phyloP scores from a whole-genome alignment of 2,329 filamentous ascomycete species.

The Phaeophleospora eucalypticola region DNA sequence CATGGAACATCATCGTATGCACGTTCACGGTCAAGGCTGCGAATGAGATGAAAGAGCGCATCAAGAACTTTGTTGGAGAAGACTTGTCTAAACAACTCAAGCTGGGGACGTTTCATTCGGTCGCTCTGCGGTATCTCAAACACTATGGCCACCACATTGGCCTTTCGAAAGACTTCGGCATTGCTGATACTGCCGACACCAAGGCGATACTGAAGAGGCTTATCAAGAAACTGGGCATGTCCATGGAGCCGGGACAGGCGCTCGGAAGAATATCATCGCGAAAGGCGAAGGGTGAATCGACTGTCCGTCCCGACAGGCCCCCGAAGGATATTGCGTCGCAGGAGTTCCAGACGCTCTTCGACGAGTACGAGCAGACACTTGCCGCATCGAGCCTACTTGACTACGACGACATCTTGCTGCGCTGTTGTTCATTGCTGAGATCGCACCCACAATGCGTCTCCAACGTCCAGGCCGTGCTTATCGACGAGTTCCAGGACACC shows the following conservation, averaged over 20 bases:
- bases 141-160: constrained; percentile 82
- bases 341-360: constrained; percentile 64
- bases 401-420: constrained; percentile 86
- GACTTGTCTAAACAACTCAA: constrained; percentile 72
- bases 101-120: constrained; percentile 91
- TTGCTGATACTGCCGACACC: constrained; percentile 81
- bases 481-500: constrained; percentile 97
- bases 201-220: constrained; percentile 76
- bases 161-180: constrained; percentile 77
- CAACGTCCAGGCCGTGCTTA: constrained; percentile 85
- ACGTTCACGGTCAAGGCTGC: constrained; percentile 97
- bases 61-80: constrained; percentile 74
- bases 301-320: constrained; percentile 43
- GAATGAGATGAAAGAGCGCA: constrained; percentile 85
- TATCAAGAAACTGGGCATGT: constrained; percentile 66
- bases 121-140: constrained; percentile 77
- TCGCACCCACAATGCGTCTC: constrained; percentile 74
- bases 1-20: constrained; percentile 87
- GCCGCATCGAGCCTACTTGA: constrained; percentile 77
- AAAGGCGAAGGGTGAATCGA: constrained; percentile 54
- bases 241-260: constrained; percentile 66
- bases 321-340: constrained; percentile 52
- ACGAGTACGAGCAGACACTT: constrained; percentile 74
- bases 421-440: constrained; percentile 74
- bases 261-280: constrained; percentile 67